These are phyloP conservation scores for Euphorbia pulcherrima DNA, from an alignment of 345 rosid species.

Conservation along the genomic window DNA sequence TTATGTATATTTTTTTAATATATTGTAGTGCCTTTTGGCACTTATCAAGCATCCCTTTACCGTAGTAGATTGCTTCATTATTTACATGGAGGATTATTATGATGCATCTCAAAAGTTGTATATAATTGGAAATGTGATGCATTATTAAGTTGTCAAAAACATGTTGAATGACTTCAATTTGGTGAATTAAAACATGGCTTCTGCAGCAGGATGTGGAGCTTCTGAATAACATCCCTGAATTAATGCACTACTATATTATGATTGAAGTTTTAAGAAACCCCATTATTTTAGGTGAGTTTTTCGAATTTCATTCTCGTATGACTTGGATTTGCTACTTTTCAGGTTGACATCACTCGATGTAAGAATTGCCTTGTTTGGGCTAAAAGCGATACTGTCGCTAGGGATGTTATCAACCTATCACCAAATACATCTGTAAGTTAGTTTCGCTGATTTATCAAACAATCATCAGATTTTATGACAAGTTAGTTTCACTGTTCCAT, in stretches of 20 bases:
- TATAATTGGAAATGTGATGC: neutral
- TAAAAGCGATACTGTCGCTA: conserved; percentile 73
- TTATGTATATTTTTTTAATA: no score
- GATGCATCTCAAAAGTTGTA: neutral
- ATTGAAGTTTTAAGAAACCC: neutral
- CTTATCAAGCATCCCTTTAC: no score
- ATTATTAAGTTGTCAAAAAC: neutral
- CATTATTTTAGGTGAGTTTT: neutral
- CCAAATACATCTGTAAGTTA: conserved; percentile 47
- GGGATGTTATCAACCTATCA: conserved; percentile 62
- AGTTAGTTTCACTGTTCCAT: conserved; percentile 8
- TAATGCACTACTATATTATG: neutral
- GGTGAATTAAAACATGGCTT: neutral
- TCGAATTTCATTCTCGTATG: neutral
- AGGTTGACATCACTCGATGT: conserved; percentile 59
- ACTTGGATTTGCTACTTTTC: conserved; percentile 24
- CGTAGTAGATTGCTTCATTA: neutral
- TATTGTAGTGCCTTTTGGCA: no score
- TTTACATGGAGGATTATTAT: neutral
- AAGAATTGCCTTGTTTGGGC: conserved; percentile 83
- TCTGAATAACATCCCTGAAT: neutral
- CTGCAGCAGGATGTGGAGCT: neutral
- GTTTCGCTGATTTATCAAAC: conserved; percentile 36
- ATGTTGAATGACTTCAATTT: neutral
- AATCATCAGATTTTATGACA: conserved; percentile 51